Evolutionary conservation across 2,329 filamentous ascomycete species (phyloP), one percentile per base, ranked within the genome.

Genomic region (Colletotrichum sp.): DNA sequence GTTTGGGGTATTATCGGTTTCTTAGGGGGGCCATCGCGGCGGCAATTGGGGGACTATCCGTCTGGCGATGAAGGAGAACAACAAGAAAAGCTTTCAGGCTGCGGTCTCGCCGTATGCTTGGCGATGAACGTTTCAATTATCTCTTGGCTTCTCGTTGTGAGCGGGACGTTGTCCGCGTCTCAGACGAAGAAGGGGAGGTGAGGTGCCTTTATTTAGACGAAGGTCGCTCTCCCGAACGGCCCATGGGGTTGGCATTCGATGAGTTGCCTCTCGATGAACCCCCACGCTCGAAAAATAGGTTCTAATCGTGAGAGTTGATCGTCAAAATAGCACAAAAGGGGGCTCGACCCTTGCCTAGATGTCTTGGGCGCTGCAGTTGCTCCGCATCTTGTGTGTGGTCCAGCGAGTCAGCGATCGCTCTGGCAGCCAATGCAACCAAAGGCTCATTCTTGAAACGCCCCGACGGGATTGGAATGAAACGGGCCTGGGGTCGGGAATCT

Each of bases 61-160:
- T 29, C 34, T 52, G 16, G 61, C 9, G 22, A 25, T 16, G 49
- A 4, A 27, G 29, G 25, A 44, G 22, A 32, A 64, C 34, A 19
- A n/a, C n/a, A 67, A 64, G 34, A 67, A 76, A 76, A 62, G 44
- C n/a, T 72, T 72, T 66, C 52, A 36, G 36, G n/a, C 57, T 61
- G 25, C 39, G 15, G 69, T 49, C 69, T 64, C 69, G 62, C 22
- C 32, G 49, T 25, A 27, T 19, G 16, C 73, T 76, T 76, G 73
- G 69, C 73, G 70, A 69, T 64, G 34, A 73, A 76, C 73, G 73
- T 76, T 76, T 76, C 73, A 73, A 73, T 63, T 59, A 36, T 65
- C 27, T 69, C 73, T 76, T 76, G 73, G 73, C 73, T 22, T 52
- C 5, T 19, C 29, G 8, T 16, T 72, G 25, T n/a, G 36, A 19